Evolutionary conservation across 2,329 filamentous ascomycete genomes (phyloP).

Genomic region (Epichloe gansuensis): DNA sequence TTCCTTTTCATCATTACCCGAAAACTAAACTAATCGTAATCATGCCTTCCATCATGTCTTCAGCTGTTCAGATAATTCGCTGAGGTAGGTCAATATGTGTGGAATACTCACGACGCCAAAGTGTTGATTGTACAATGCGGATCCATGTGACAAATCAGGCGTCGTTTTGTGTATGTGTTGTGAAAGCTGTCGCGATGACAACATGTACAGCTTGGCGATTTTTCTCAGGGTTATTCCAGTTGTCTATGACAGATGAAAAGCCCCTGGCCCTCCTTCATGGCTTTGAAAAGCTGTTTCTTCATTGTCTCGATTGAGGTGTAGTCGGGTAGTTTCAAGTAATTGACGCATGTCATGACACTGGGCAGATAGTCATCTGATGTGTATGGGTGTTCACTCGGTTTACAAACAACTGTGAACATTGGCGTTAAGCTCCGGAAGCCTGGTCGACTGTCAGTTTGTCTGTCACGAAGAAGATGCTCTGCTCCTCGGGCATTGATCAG

Average conservation of each 20-base stretch:
- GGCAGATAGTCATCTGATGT: constrained; percentile 96
- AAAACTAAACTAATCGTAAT: neutral
- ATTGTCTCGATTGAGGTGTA: constrained; percentile 72
- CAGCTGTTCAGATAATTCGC: constrained; percentile 12
- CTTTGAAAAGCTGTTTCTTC: constrained; percentile 65
- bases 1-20: constrained; percentile 11
- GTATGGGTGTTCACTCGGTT: constrained; percentile 90
- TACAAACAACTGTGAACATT: constrained; percentile 98
- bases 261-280: constrained; percentile 90
- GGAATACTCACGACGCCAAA: neutral
- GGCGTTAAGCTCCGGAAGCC: constrained; percentile 94
- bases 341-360: constrained; percentile 99
- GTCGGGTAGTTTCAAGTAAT: constrained; percentile 95
- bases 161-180: neutral
- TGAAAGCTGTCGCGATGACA: neutral
- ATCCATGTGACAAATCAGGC: constrained; percentile 1
- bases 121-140: neutral
- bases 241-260: constrained; percentile 77
- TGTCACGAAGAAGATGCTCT: neutral
- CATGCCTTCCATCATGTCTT: constrained; percentile 14
- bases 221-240: neutral
- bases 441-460: constrained; percentile 30
- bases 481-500: constrained; percentile 9
- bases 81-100: constrained; percentile 4
- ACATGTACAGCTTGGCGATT: neutral